Conservation (phyloP, 495 filamentous ascomycete species). For the Geopyxis carbonaria region DNA sequence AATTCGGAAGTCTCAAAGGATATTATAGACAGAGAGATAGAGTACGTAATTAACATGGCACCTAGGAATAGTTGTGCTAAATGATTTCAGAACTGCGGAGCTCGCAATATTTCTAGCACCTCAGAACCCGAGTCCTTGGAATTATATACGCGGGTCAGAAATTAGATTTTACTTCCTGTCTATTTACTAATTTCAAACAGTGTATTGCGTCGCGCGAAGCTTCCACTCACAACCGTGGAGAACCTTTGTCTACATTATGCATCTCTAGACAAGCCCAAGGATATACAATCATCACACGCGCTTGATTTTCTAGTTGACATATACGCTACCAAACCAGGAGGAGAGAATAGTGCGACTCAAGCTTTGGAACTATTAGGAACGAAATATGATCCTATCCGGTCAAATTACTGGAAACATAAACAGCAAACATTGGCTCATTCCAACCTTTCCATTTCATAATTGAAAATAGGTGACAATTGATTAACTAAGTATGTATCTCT, state of each 20-base stretch:
- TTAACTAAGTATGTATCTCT: no score
- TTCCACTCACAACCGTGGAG: constrained; percentile 17
- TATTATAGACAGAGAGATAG: constrained; percentile 56
- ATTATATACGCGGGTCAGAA: constrained; percentile 54
- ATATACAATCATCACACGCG: constrained; percentile 65
- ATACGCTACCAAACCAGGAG: constrained; percentile 42
- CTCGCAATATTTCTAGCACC: constrained; percentile 58
- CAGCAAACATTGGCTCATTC: neutral
- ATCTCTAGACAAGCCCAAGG: constrained; percentile 23
- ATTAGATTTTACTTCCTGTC: neutral
- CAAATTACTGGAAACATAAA: constrained; percentile 58
- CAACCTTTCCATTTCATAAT: neutral
- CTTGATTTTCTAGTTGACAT: constrained; percentile 77
- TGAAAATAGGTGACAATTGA: no score
- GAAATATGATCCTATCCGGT: constrained; percentile 78
- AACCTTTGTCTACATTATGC: constrained; percentile 15
- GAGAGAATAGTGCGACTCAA: constrained; percentile 38
- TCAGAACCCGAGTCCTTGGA: constrained; percentile 89
- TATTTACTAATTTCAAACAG: constrained; percentile 8
- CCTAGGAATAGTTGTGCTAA: neutral
- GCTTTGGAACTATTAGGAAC: constrained; percentile 57
- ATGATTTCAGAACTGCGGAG: constrained; percentile 32
- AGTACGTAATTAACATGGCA: constrained; percentile 25
- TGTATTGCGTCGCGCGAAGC: constrained; percentile 10
- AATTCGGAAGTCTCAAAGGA: constrained; percentile 38